phyloP scores from a whole-genome alignment of 2,329 filamentous ascomycete genomes.

The Davidsoniella virescens region DNA sequence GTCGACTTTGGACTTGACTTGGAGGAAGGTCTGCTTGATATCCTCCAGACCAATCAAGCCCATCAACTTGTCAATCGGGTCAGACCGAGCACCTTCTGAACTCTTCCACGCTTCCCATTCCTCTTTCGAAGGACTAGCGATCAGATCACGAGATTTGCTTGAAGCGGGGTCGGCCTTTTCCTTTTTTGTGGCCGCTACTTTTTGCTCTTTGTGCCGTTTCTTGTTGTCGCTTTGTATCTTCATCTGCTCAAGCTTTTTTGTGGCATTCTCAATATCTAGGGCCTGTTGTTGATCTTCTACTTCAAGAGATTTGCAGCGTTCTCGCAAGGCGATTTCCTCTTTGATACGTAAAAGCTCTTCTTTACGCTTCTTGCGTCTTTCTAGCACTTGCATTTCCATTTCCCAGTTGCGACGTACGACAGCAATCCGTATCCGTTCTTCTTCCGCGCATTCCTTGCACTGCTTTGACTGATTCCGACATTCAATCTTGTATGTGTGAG shows the following conservation, averaged over 20 bases:
- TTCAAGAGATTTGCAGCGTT: conserved; percentile 26
- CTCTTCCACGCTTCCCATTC: conserved; percentile 46
- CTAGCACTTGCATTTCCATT: conserved; percentile 32
- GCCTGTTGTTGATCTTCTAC: conserved; percentile 25
- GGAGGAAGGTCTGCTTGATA: conserved; percentile 48
- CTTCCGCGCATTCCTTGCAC: conserved; percentile 36
- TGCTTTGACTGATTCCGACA: conserved; percentile 27
- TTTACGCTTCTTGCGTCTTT: conserved; percentile 28
- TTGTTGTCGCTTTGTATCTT: not conserved
- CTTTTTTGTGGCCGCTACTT: not conserved
- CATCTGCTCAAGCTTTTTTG: not conserved
- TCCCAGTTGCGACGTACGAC: conserved; percentile 29
- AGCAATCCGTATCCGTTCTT: conserved; percentile 29
- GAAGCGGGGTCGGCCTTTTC: not conserved
- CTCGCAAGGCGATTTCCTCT: conserved; percentile 36
- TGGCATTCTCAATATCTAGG: conserved; percentile 16
- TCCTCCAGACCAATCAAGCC: conserved; percentile 53
- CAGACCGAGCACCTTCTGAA: conserved; percentile 32
- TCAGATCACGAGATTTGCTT: not conserved
- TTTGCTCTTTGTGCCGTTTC: not conserved
- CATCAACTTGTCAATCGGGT: conserved; percentile 48
- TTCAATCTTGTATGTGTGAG: conserved; percentile 30
- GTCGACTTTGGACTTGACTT: conserved; percentile 48
- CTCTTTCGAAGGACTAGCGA: conserved; percentile 20
- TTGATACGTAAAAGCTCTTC: conserved; percentile 30